Evolutionary conservation across 768 basidiomycete species (phyloP), one percentile per base, ranked within the genome.

Genomic region (Multifurca ochricompacta): DNA sequence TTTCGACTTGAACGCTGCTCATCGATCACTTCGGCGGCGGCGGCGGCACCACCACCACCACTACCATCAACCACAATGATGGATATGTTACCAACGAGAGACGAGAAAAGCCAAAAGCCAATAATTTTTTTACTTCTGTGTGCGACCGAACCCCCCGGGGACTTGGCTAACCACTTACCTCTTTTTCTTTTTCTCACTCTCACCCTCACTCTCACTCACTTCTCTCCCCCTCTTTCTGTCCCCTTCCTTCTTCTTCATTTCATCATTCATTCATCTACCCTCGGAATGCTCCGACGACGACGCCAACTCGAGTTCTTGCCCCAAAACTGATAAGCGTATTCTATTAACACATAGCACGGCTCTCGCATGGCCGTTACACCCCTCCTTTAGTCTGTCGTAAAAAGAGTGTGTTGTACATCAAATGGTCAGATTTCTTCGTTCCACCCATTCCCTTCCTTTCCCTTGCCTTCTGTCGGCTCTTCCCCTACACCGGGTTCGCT

Each of bases 331-430:
- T 37, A 27, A 6, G 41, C 23, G 27, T 42, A 35, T 41, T 34
- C 41, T 14, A 18, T 19, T 35, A 36, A 25, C 25, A 31, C 23
- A 35, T 27, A 39, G 43, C 18, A n/a, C 46, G 43, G 49, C 42
- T 13, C 37, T 34, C 27, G 25, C 36, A 31, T 32, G 28, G 30
- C 30, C 25, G 6, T 16, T 25, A 32, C 37, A 30, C 48, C 18
- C n/a, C 27, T 39, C 21, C 18, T 10, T 6, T 21, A 14, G 30
- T 32, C 21, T 42, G 25, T 47, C 50, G 55, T 57, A 57, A 57
- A 57, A 52, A 28, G 56, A 14, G 35, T 44, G 23, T 40, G n/a
- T 42, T 44, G 23, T 40, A 28, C 39, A 30, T 40, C 18, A 36
- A 46, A 23, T 46, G 45, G 25, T 13, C 25, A 6, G 31, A 6